Evolutionary conservation across 768 basidiomycete species (phyloP), one percentile per base, ranked within the genome.

Genomic region (Boletales sp.): DNA sequence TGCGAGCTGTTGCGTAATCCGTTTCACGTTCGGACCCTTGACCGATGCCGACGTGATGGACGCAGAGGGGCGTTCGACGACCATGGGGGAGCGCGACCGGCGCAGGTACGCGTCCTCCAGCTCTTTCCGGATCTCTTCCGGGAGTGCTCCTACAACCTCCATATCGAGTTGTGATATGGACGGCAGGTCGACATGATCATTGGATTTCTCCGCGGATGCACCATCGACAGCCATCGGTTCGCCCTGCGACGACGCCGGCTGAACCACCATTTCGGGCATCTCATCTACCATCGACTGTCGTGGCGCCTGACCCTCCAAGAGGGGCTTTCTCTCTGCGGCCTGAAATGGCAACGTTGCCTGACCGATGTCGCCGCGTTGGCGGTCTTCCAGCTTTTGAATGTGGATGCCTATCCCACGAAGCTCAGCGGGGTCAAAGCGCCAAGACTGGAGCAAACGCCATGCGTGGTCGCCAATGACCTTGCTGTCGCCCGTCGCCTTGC

Each of bases 361-460:
- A 1, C 82, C 85, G 5, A 68, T 56, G 14, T 74, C 72, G 10
- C 64, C 59, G 13, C 55, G 59, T 19, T 63, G 61, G 4, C 64
- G 58, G 8, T 76, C 72, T 67, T 97, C 92, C 5, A 98, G 76
- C 64, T 94, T 97, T 60, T 87, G 84, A 12, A 97, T 81, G 59
- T 94, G 92, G 8, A 98, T 86, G 0, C 90, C 93, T 48, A 98
- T 80, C 1, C 95, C 95, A 18, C 95, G 79, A n/a, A 98, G 71
- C 54, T 97, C 95, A 51, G 74, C 80, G 0, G 93, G 83, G 54
- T 92, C 87, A 43, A 97, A 86, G 34, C 78, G 73, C 65, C 93
- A 84, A 1, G 80, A 77, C 57, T 79, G 74, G 29, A 95, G 73
- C 14, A 97, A 68, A 52, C 79, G 77, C 81, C 87, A 89, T 7